These are phyloP conservation scores for Epichloe brachyelytri DNA, from an alignment of 2,329 filamentous ascomycete genomes.

Conservation along the genomic window DNA sequence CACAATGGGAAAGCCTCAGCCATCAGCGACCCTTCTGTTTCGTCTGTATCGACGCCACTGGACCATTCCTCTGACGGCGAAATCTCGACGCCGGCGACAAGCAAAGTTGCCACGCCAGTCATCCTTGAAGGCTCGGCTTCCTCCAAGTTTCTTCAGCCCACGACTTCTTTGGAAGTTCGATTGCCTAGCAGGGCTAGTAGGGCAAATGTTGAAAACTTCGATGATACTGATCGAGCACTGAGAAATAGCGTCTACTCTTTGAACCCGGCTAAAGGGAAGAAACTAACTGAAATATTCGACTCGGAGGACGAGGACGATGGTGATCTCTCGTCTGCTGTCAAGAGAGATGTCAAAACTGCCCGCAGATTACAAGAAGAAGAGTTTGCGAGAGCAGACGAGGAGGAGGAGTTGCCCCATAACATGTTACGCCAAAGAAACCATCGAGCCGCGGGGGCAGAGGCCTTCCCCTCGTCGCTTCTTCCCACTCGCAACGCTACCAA, in stretches of 20 bases:
- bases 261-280: slow-evolving; percentile 31
- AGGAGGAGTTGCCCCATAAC: not conserved
- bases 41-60: slow-evolving; percentile 19
- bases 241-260: slow-evolving; percentile 35
- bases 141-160: not conserved
- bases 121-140: slow-evolving; percentile 9
- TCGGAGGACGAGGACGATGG: slow-evolving; percentile 25
- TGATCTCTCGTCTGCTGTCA: slow-evolving; percentile 12
- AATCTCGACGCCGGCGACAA: slow-evolving; percentile 24
- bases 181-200: slow-evolving; percentile 14
- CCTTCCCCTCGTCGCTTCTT: slow-evolving; percentile 4
- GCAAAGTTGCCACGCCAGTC: slow-evolving; percentile 22
- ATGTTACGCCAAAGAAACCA: slow-evolving; percentile 3
- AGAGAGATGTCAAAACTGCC: slow-evolving; percentile 19
- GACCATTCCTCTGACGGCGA: slow-evolving; percentile 19
- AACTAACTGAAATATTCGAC: slow-evolving; percentile 26
- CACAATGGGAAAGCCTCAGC: slow-evolving; percentile 8
- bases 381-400: slow-evolving; percentile 9
- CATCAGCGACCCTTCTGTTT: slow-evolving; percentile 17
- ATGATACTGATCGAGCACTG: slow-evolving; percentile 18
- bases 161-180: slow-evolving; percentile 17
- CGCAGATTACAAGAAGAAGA: slow-evolving; percentile 24
- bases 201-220: slow-evolving; percentile 7
- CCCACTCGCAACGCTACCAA: slow-evolving; percentile 11
- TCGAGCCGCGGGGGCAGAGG: not conserved